phyloP scores from a whole-genome alignment of 306 rosid species.

The Trichosanthes cucumerina region DNA sequence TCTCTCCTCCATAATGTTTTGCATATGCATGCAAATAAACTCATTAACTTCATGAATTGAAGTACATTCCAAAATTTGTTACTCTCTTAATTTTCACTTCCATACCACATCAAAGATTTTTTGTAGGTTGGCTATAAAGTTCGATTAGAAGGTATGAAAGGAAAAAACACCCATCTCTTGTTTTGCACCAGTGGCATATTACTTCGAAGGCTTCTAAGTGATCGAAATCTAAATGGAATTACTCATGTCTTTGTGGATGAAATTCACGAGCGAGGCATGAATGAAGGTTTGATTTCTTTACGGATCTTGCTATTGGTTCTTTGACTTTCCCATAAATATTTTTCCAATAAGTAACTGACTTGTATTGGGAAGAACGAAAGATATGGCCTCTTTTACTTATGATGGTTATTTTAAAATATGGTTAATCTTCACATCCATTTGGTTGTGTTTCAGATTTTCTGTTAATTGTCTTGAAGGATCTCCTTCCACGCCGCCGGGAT shows the following conservation, averaged over 20 bases:
- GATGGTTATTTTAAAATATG: background rate
- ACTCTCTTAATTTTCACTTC: slow-evolving; percentile 46
- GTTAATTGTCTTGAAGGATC: slow-evolving; percentile 44
- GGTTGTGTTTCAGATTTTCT: slow-evolving; percentile 29
- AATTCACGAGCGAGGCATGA: slow-evolving; percentile 61
- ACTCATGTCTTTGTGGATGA: slow-evolving; percentile 57
- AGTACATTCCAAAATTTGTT: slow-evolving; percentile 26
- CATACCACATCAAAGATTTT: slow-evolving; percentile 67
- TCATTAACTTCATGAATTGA: slow-evolving; percentile 6
- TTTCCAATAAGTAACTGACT: background rate
- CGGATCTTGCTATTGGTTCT: background rate
- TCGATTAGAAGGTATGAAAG: slow-evolving; percentile 50
- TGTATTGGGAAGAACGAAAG: background rate
- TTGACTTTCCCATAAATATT: background rate
- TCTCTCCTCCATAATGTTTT: slow-evolving; percentile 13
- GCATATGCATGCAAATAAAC: slow-evolving; percentile 10
- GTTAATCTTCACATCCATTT: background rate
- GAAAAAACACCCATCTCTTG: slow-evolving; percentile 51
- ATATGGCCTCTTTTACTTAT: background rate
- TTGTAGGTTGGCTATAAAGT: slow-evolving; percentile 64
- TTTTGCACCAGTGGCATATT: slow-evolving; percentile 53
- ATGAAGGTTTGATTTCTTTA: slow-evolving; percentile 35
- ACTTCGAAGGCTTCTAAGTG: slow-evolving; percentile 49
- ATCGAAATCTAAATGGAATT: slow-evolving; percentile 40
- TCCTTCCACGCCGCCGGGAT: slow-evolving; percentile 46